Evolutionary conservation across 306 rosid species (phyloP).

Genomic region (Corylus americana): DNA sequence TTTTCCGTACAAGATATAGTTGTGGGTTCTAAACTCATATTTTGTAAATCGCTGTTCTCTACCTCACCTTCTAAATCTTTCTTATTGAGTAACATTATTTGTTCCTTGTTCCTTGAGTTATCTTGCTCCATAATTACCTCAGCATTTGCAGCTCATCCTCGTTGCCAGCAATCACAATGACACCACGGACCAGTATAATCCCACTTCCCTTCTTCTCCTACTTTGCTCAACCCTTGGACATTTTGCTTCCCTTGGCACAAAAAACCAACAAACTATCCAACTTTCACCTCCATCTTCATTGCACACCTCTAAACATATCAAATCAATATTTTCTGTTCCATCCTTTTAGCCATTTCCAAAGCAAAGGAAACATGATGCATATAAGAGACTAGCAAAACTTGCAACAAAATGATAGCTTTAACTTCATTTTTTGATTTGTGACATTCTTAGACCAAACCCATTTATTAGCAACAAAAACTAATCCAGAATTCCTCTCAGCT

Average conservation of each 20-base stretch:
- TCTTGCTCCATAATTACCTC: background rate
- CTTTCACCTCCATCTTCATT: background rate
- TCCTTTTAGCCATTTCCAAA: background rate
- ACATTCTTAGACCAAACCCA: background rate
- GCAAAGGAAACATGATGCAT: background rate
- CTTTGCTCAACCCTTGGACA: background rate
- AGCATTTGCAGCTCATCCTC: background rate
- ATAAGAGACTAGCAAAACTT: background rate
- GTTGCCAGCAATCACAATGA: background rate
- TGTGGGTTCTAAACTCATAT: background rate
- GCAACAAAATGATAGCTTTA: background rate
- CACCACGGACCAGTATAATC: background rate
- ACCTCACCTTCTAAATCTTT: background rate
- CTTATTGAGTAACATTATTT: background rate
- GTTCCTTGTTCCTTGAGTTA: no score
- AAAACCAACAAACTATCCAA: background rate
- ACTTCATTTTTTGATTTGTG: background rate
- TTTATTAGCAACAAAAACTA: background rate
- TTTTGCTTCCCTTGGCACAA: constrained; percentile 1
- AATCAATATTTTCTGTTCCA: background rate
- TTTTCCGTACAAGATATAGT: background rate
- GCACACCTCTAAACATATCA: background rate
- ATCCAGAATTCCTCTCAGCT: constrained; percentile 16
- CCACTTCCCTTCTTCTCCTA: background rate
- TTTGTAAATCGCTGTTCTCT: background rate